Base-by-base conservation (phyloP, 441 rosid genomes). In the Jatropha podagrica region DNA sequence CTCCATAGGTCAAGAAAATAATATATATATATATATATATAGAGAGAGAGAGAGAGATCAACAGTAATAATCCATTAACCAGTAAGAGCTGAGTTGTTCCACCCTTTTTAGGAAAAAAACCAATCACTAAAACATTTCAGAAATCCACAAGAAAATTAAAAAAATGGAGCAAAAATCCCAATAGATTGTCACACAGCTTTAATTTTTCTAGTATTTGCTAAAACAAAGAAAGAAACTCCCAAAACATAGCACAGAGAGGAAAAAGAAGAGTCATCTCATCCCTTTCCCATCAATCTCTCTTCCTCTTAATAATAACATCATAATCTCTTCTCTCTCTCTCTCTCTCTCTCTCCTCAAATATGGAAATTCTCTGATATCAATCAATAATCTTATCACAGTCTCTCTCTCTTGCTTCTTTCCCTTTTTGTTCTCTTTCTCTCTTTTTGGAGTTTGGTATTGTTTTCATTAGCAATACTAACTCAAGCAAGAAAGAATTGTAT, bases 221-320 rank as follows among this genome's bases (percentile, higher is more conserved):
- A 74, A 80, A 76, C 59, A 76, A 55, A 70, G 60, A 65, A 69
- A 72, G 37, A 74, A 74, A 67, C 65, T 38, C 26, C 69, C 17
- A 17, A 49, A 54, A 17, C 18, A 51, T 41, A 65, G 59, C 23
- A 4, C 42, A 58, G 17, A 62, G 55, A 48, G 51, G n/a, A 62
- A 71, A 56, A 59, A 65, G 56, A 65, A 71, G 65, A 68, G 72
- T 65, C 74, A 37, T 23, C 68, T 74, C 72, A 32, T 44, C 18
- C 58, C 65, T 65, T 46, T 71, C 73, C 76, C 83, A 77, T 79
- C 83, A 69, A 23, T 79, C 83, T 79, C 69, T 80, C 82, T 62
- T 68, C 72, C 26, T 60, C 54, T 51, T 32, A 20, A 20, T 58
- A 58, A n/a, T 11, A 58, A n/a, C 41, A 1, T 27, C 70, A 2